These are phyloP conservation scores for Pseudogymnoascus pannorum DNA, from an alignment of 2,329 filamentous ascomycete species.

Conservation along the genomic window DNA sequence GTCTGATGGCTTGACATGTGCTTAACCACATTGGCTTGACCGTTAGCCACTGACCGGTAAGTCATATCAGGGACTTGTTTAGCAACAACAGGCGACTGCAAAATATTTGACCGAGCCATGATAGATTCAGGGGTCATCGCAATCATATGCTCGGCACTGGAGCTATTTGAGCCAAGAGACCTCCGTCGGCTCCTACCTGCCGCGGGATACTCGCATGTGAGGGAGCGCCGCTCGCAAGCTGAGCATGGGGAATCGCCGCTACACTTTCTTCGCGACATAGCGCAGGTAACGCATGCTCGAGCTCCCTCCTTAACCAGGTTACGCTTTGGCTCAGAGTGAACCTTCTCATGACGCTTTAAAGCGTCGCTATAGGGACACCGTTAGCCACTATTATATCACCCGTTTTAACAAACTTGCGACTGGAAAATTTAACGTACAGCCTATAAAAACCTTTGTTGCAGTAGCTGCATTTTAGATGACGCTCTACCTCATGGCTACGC, in stretches of 20 bases:
- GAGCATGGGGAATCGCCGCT: slow-evolving; percentile 17
- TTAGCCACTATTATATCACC: background rate
- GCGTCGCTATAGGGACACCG: slow-evolving; percentile 17
- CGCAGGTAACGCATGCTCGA: slow-evolving; percentile 21
- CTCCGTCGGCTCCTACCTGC: background rate
- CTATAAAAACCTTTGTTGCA: slow-evolving; percentile 23
- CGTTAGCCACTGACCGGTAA: background rate
- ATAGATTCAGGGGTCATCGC: slow-evolving; percentile 11
- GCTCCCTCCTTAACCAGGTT: slow-evolving; percentile 17
- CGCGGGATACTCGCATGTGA: slow-evolving; percentile 18
- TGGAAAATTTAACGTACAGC: slow-evolving; percentile 12
- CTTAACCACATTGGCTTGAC: background rate
- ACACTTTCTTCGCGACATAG: slow-evolving; percentile 20
- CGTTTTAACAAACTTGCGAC: background rate
- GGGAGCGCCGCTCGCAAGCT: slow-evolving; percentile 16
- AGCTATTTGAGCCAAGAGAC: background rate
- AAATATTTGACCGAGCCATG: slow-evolving; percentile 10
- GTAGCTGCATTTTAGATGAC: slow-evolving; percentile 18
- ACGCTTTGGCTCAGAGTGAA: slow-evolving; percentile 20
- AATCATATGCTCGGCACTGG: background rate
- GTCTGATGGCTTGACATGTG: no score
- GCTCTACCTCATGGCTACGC: slow-evolving; percentile 18
- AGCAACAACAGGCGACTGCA: background rate
- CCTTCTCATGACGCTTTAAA: slow-evolving; percentile 20
- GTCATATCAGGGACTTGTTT: background rate